Conservation (phyloP, 768 basidiomycete species). For the Boletus tylopilopsis region DNA sequence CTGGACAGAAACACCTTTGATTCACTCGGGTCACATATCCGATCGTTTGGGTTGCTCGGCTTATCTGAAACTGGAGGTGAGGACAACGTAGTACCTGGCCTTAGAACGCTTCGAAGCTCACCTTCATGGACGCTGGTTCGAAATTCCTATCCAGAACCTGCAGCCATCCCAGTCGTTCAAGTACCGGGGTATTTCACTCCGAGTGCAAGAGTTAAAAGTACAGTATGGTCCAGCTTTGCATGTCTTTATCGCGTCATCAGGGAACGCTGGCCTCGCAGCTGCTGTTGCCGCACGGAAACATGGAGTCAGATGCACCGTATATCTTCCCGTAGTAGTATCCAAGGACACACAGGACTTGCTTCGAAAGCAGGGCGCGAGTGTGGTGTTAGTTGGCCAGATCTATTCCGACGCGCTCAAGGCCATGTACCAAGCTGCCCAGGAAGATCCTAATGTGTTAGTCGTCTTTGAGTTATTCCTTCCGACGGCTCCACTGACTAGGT, state of each 20-base stretch:
- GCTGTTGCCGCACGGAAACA: conserved; percentile 59
- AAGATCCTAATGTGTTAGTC: conserved; percentile 43
- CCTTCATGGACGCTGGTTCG: not conserved
- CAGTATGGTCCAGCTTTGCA: conserved; percentile 53
- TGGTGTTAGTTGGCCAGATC: conserved; percentile 52
- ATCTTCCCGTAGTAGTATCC: conserved; percentile 53
- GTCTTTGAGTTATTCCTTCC: not conserved
- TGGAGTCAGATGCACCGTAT: conserved; percentile 60
- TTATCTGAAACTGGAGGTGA: conserved; percentile 73
- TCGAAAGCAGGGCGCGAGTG: conserved; percentile 49
- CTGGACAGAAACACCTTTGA: conserved; percentile 64
- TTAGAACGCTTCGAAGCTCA: not conserved
- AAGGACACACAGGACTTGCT: conserved; percentile 49
- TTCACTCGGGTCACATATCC: conserved; percentile 59
- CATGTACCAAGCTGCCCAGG: conserved; percentile 44
- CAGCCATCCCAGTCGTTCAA: conserved; percentile 79
- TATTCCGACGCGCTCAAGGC: conserved; percentile 56
- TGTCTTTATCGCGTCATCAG: conserved; percentile 68
- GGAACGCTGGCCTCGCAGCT: conserved; percentile 77
- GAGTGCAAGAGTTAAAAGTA: conserved; percentile 49
- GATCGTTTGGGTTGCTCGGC: conserved; percentile 45
- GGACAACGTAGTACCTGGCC: conserved; percentile 1
- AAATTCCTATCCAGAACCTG: conserved; percentile 47
- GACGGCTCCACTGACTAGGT: not conserved
- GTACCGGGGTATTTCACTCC: conserved; percentile 64